Base-by-base conservation (phyloP, 305 asterid species). In the Ajuga reptans region DNA sequence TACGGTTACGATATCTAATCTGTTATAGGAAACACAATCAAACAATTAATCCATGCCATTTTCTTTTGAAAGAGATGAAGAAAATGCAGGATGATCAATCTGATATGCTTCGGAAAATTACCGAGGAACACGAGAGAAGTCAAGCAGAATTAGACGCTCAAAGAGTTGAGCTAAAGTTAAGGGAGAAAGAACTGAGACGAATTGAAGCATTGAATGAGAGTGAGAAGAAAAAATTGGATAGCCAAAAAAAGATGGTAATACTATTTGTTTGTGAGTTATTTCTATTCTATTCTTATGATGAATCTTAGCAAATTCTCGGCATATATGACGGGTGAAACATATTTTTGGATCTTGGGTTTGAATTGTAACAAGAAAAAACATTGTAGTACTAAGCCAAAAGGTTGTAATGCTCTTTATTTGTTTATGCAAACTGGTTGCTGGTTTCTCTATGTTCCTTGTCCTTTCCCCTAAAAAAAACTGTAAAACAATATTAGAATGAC, bases 161-260 rank as follows among this genome's bases (percentile, higher is more conserved):
- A 57, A 84, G 83, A 72, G 64, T 72, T 37, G 81, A 82, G 64
- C 81, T 92, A 72, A 55, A 72, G 72, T 52, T 49, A 63, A 82
- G 77, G 64, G 90, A 88, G 77, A 77, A 77, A 59, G 85, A 84
- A 68, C 71, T 90, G 64, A 66, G 47, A 72, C 78, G 78, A 65
- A 89, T 75, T 47, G 78, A 75, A 77, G 85, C 79, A 61, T 76
- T 84, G 66, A 83, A 86, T 74, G 84, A 85, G 69, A 78, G 72
- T 80, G 96, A 85, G 81, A 83, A 85, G 81, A 80, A 73, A 73
- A 83, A 83, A 73, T 81, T 90, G 33, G 72, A 83, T 56, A 50
- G 67, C 45, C 84, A 88, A 67, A 86, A 80, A 42, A 80, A 81
- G 68, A 84, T 79, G 97, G 98, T 88, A 83, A 7, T n/a, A 0